Base-by-base conservation (phyloP, 345 rosid genomes). In the Psidium friedrichsthalianum region DNA sequence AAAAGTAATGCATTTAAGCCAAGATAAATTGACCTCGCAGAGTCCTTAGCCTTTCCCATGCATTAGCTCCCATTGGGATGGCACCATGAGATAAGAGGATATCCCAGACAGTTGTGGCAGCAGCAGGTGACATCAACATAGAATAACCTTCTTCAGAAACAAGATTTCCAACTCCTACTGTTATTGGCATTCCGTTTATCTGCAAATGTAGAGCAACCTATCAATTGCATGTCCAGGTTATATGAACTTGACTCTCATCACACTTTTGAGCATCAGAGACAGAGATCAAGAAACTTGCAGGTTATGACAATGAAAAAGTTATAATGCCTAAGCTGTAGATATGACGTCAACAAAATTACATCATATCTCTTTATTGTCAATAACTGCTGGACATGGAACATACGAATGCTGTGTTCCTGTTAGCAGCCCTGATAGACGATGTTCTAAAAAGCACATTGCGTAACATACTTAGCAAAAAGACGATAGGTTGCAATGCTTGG, bases 41-140 rank as follows among this genome's bases (percentile, higher is more conserved):
- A 87, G 93, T 90, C 90, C 99, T 94, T 83, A 96, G 94, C 87
- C 92, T 94, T 90, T 96, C 99, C 99, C 96, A 96, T 82, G 96
- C 98, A 85, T 91, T 93, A 84, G 93, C 93, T 80, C 99, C 99
- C 98, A 96, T 94, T 49, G 98, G n/a, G 87, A 89, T 80, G 64
- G 95, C 98, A 88, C 96, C 99, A 78, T 90, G 87, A 85, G 98
- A 92, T 89, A 95, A 86, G 87, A 96, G 94, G 36, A 90, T 88
- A 85, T 94, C 90, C 99, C 98, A 95, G 64, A 96, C 89, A 52
- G 95, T 90, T 86, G 87, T 90, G 36, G 98, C 98, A 86, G 91
- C 90, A 12, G 93, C 95, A 83, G 96, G 96, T 10, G 98, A 90
- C 90, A 92, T 92, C 89, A 96, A 89, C 89, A 96, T 64, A 27